phyloP scores from a whole-genome alignment of 108 stramenopile genomes.

The Cyclostephanos invisitatus region DNA sequence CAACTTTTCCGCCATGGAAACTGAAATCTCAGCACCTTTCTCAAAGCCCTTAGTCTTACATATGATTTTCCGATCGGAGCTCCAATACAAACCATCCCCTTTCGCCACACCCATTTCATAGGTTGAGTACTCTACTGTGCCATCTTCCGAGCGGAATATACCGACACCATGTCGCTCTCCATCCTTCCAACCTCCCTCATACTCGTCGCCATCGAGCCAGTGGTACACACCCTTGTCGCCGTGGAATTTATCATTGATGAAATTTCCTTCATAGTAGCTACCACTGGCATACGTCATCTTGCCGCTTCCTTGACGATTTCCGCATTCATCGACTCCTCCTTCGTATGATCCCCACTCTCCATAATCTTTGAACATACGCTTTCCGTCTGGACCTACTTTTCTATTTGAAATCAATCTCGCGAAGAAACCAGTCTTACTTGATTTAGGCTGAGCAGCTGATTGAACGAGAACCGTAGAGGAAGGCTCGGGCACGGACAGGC shows the following conservation, averaged over 20 bases:
- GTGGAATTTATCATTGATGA: slow-evolving; percentile 15
- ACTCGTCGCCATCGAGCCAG: slow-evolving; percentile 24
- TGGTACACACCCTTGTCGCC: slow-evolving; percentile 16
- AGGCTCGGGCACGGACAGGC: background rate
- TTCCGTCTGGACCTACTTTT: slow-evolving; percentile 6
- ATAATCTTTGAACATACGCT: slow-evolving; percentile 17
- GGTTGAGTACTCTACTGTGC: slow-evolving; percentile 25
- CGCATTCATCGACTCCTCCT: slow-evolving; percentile 17
- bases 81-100: slow-evolving; percentile 30
- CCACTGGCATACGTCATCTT: slow-evolving; percentile 25
- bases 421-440: background rate
- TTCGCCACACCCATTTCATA: slow-evolving; percentile 12
- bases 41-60: slow-evolving; percentile 5
- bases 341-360: slow-evolving; percentile 31
- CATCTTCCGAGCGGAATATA: slow-evolving; percentile 25
- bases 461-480: background rate
- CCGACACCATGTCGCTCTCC: slow-evolving; percentile 12
- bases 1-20: slow-evolving; percentile 25
- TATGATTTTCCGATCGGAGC: slow-evolving; percentile 17
- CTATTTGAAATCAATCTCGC: background rate
- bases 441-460: background rate
- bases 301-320: slow-evolving; percentile 16
- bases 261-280: slow-evolving; percentile 1
- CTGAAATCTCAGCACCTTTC: background rate
- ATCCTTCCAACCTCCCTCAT: slow-evolving; percentile 15